phyloP scores from a whole-genome alignment of 2,329 filamentous ascomycete species.

The Penicillium sp. region DNA sequence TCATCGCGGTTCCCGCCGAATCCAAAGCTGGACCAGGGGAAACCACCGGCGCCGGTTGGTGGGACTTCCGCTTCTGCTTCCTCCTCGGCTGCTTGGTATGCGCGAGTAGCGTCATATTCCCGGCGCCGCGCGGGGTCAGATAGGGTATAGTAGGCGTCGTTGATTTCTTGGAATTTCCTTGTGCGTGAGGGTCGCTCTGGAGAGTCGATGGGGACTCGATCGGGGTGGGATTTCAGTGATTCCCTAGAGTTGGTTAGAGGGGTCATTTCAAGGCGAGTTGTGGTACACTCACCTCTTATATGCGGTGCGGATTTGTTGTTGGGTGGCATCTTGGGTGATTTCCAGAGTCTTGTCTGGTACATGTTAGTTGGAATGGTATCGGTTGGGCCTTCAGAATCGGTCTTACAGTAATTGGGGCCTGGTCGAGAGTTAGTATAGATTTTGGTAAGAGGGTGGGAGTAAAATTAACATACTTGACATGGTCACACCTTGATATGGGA shows the following conservation, averaged over 20 bases:
- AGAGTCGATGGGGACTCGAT: conserved; percentile 79
- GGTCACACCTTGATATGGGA: not conserved
- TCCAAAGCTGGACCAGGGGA: conserved; percentile 75
- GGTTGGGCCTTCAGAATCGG: not conserved
- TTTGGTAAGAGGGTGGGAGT: not conserved
- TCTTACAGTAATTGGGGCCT: conserved; percentile 45
- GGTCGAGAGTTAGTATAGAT: conserved; percentile 15
- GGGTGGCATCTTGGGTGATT: conserved; percentile 69
- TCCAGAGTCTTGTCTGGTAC: conserved; percentile 69
- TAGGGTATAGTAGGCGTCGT: conserved; percentile 90
- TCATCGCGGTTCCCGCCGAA: conserved; percentile 48
- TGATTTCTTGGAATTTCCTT: conserved; percentile 84
- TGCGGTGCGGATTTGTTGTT: conserved; percentile 84
- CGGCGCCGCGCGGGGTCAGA: conserved; percentile 73
- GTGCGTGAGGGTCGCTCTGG: conserved; percentile 80
- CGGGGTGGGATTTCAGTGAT: conserved; percentile 88
- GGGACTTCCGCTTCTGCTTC: conserved; percentile 54
- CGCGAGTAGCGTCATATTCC: conserved; percentile 78
- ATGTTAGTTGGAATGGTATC: conserved; percentile 5
- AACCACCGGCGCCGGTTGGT: conserved; percentile 50
- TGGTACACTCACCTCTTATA: conserved; percentile 73
- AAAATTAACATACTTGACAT: conserved; percentile 28
- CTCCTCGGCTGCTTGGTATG: conserved; percentile 47
- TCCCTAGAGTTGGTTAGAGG: conserved; percentile 54
- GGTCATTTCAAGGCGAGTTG: conserved; percentile 4